phyloP scores from a whole-genome alignment of 2,329 filamentous ascomycete genomes.

The Venturia carpophila region DNA sequence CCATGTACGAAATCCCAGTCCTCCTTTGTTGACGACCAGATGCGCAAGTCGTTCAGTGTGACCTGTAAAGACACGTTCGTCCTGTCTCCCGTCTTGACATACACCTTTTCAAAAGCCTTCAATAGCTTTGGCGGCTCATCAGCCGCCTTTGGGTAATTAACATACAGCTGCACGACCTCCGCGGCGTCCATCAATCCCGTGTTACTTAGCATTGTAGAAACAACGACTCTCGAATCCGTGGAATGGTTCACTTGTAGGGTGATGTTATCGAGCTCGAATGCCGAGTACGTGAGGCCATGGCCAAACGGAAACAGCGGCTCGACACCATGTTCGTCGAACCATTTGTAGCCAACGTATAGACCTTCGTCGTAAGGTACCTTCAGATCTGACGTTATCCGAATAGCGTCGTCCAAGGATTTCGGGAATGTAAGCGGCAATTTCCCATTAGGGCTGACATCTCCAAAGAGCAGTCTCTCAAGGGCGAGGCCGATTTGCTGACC shows the following conservation, averaged over 20 bases:
- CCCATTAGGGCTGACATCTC: constrained; percentile 67
- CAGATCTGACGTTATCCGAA: constrained; percentile 20
- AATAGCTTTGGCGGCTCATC: constrained; percentile 57
- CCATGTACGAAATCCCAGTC: not conserved
- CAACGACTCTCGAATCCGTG: constrained; percentile 30
- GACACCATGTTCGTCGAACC: constrained; percentile 49
- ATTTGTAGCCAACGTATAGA: constrained; percentile 56
- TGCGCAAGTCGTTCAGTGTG: not conserved
- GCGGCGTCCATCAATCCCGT: constrained; percentile 48
- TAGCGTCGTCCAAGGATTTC: constrained; percentile 51
- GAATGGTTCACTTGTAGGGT: constrained; percentile 36
- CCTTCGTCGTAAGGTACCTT: constrained; percentile 39
- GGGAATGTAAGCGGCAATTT: constrained; percentile 70
- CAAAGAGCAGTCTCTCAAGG: constrained; percentile 70
- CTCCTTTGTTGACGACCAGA: not conserved
- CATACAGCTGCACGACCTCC: constrained; percentile 62
- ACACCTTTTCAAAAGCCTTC: constrained; percentile 60
- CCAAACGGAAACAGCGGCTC: constrained; percentile 52
- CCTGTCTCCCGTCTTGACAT: constrained; percentile 48
- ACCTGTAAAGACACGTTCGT: not conserved
- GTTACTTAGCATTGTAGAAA: constrained; percentile 56
- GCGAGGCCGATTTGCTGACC: constrained; percentile 82
- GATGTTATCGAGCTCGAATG: constrained; percentile 52
- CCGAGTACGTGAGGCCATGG: constrained; percentile 50
- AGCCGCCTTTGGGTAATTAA: constrained; percentile 35